These are phyloP conservation scores for Fusarium setosum DNA, from an alignment of 2,329 filamentous ascomycete species.

Conservation along the genomic window DNA sequence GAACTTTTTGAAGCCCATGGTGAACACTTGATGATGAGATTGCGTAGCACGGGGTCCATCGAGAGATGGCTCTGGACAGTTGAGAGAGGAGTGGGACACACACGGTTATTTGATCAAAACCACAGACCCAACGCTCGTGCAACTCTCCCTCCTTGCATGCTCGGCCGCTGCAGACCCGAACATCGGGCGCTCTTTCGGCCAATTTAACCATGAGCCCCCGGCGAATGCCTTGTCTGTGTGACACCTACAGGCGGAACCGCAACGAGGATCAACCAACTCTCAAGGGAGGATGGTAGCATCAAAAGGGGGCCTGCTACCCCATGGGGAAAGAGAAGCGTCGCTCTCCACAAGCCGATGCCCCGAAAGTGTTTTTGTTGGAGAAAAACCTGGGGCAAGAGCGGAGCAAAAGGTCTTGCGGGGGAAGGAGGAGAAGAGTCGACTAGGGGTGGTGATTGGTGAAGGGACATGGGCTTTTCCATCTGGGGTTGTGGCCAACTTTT, in stretches of 20 bases:
- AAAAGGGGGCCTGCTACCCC: constrained; percentile 17
- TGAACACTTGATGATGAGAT: neutral
- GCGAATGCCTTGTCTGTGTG: neutral
- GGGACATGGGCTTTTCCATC: neutral
- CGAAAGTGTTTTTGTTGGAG: constrained; percentile 23
- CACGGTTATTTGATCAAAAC: constrained; percentile 12
- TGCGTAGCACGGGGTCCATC: too few relatives aligned
- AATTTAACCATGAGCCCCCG: neutral
- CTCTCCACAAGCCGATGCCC: constrained; percentile 1
- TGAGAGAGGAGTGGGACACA: neutral
- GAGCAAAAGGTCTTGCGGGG: constrained; percentile 20
- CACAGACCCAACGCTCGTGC: neutral
- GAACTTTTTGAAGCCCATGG: constrained; percentile 59
- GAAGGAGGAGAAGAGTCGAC: constrained; percentile 1
- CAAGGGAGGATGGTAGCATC: constrained; percentile 15
- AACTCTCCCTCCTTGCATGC: neutral
- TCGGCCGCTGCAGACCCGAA: constrained; percentile 31
- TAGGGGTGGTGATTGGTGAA: constrained; percentile 14
- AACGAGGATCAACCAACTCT: neutral
- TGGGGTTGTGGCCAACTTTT: constrained; percentile 6
- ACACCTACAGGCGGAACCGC: constrained; percentile 11
- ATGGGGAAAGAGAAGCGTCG: constrained; percentile 27
- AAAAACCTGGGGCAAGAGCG: constrained; percentile 35
- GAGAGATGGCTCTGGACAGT: neutral
- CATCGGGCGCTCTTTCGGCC: constrained; percentile 26